Conservation (phyloP, 257 asterid genomes). For the Dorcoceras hygrometricum region DNA sequence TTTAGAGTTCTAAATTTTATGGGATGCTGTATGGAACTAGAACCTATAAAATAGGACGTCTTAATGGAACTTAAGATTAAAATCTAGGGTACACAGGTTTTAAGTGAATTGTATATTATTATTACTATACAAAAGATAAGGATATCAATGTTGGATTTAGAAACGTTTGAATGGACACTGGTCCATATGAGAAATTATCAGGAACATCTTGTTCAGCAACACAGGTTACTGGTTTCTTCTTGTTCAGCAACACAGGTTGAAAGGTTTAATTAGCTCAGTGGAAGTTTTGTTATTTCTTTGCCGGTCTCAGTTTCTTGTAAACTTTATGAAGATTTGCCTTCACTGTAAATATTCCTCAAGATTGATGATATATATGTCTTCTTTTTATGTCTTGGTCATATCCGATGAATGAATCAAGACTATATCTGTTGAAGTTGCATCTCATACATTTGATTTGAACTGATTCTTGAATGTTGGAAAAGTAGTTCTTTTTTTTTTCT, state of each 20-base stretch:
- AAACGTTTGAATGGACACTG: neutral
- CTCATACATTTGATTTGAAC: neutral
- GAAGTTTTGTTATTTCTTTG: constrained; percentile 19
- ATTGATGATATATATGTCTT: constrained; percentile 16
- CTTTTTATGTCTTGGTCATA: neutral
- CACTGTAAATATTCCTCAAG: constrained; percentile 31
- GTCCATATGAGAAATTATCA: too few species aligned
- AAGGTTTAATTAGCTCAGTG: constrained; percentile 22
- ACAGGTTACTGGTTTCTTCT: too few species aligned
- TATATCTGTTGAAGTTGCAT: neutral
- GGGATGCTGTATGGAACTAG: neutral
- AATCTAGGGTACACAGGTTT: neutral
- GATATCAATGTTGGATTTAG: neutral
- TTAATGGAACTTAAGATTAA: neutral
- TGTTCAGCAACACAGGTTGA: constrained; percentile 1
- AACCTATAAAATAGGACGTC: neutral
- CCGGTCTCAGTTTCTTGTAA: neutral
- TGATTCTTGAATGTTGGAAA: neutral
- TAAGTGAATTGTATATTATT: constrained; percentile 14
- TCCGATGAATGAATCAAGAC: constrained; percentile 1
- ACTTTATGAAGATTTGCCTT: constrained; percentile 18
- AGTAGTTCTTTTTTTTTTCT: too few species aligned
- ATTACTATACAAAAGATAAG: neutral
- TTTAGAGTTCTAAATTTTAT: neutral
- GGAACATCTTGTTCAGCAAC: neutral